A percentile compares a stretch with the other conserved stretches of the same genome.
phyloP scores from a whole-genome alignment of 1,139 yeast genomes.

The Debaryomyces fabryi region DNA sequence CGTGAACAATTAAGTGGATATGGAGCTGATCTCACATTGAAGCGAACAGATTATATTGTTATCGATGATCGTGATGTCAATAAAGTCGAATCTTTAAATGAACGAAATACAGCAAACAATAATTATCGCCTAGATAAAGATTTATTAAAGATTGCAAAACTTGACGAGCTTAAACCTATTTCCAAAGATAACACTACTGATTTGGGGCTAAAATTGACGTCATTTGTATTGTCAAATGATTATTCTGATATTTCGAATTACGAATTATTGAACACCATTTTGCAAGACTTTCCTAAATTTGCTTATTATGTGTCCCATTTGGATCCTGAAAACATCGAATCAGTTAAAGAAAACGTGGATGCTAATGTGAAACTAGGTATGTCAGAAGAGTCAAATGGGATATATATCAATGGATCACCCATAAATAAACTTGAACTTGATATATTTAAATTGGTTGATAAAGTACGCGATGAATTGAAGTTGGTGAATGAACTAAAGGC shows the following conservation, averaged over 20 bases:
- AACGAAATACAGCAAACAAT: background rate
- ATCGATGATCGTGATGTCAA: slow-evolving; percentile 56
- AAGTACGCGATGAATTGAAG: slow-evolving; percentile 39
- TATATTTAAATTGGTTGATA: slow-evolving; percentile 39
- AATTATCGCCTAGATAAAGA: slow-evolving; percentile 13
- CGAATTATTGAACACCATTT: slow-evolving; percentile 35
- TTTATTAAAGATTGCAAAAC: slow-evolving; percentile 13
- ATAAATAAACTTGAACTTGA: slow-evolving; percentile 48
- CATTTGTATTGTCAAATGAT: slow-evolving; percentile 40
- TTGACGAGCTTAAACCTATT: slow-evolving; percentile 27
- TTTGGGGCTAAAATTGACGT: slow-evolving; percentile 50
- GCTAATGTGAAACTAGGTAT: slow-evolving; percentile 38
- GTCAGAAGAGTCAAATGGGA: slow-evolving; percentile 47
- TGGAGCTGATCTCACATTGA: slow-evolving; percentile 64
- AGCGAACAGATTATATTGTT: slow-evolving; percentile 64
- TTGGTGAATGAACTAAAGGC: slow-evolving; percentile 30
- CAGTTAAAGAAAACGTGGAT: slow-evolving; percentile 24
- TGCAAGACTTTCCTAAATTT: slow-evolving; percentile 56
- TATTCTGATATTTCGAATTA: slow-evolving; percentile 28
- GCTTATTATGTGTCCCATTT: slow-evolving; percentile 34
- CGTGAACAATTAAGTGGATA: slow-evolving; percentile 58
- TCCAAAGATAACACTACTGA: slow-evolving; percentile 31
- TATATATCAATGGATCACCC: slow-evolving; percentile 66
- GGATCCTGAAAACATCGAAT: slow-evolving; percentile 15
- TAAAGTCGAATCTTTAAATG: slow-evolving; percentile 11